Percentiles rank a stretch among this genome's conserved stretches.
Conservation (phyloP, 768 basidiomycete genomes). For the Lactarius vividus region DNA sequence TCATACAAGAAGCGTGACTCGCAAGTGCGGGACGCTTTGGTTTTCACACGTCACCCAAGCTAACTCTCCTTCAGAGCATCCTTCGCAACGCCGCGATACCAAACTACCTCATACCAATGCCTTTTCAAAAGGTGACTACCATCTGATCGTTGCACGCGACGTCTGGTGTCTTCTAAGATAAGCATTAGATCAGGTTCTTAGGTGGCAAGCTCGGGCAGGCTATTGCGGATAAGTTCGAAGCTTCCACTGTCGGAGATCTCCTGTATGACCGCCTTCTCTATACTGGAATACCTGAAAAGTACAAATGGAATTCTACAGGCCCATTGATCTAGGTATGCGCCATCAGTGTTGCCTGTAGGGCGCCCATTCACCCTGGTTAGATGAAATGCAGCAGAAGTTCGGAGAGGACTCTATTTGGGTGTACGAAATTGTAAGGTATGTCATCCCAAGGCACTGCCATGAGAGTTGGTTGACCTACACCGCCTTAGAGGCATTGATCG, state of each 20-base stretch:
- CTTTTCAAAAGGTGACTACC: slow-evolving; percentile 51
- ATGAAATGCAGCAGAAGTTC: slow-evolving; percentile 57
- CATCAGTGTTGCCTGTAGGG: background rate
- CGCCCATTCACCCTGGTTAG: slow-evolving; percentile 5
- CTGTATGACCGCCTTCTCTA: slow-evolving; percentile 51
- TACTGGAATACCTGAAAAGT: background rate
- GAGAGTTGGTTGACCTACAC: background rate
- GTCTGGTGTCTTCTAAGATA: background rate
- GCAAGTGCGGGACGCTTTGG: slow-evolving; percentile 49
- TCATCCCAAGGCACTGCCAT: background rate
- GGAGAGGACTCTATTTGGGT: slow-evolving; percentile 88
- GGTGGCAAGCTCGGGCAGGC: slow-evolving; percentile 93
- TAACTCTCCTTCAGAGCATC: slow-evolving; percentile 56
- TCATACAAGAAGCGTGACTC: slow-evolving; percentile 90
- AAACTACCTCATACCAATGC: slow-evolving; percentile 75
- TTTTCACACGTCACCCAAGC: background rate
- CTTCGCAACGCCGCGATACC: slow-evolving; percentile 82
- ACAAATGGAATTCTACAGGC: slow-evolving; percentile 36
- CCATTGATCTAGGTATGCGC: slow-evolving; percentile 54
- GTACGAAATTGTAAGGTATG: slow-evolving; percentile 83
- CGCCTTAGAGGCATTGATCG: slow-evolving; percentile 74
- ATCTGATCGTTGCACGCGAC: slow-evolving; percentile 5
- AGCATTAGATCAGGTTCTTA: slow-evolving; percentile 77
- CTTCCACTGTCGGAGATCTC: slow-evolving; percentile 85
- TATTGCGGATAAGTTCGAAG: slow-evolving; percentile 85